Percentiles rank a stretch among this genome's conserved stretches.
Evolutionary conservation across 2,329 filamentous ascomycete genomes (phyloP).

Genomic region (Trichoderma sp.): DNA sequence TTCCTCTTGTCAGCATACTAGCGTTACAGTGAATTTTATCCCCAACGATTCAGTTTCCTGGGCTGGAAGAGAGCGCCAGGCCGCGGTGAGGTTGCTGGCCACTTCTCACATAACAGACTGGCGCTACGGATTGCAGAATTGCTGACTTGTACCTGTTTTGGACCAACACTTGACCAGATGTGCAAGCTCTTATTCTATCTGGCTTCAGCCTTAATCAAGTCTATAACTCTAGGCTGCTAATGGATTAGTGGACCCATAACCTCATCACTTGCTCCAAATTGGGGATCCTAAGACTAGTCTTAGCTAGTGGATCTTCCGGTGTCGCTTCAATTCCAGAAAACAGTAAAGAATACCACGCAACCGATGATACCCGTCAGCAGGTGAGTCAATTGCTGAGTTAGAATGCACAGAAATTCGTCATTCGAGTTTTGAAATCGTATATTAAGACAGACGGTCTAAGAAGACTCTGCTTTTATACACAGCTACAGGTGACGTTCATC

Average conservation of each 20-base stretch:
- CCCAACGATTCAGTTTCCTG: background rate
- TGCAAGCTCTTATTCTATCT: background rate
- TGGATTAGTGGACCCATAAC: background rate
- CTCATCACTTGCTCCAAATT: background rate
- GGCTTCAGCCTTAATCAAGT: background rate
- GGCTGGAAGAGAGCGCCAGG: background rate
- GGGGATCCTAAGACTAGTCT: background rate
- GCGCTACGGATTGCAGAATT: background rate
- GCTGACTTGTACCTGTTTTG: background rate
- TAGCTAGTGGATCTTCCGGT: background rate
- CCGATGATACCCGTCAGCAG: background rate
- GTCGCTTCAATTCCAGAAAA: background rate
- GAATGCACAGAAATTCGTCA: background rate
- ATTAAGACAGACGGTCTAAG: background rate
- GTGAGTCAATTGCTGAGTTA: background rate
- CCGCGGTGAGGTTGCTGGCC: background rate
- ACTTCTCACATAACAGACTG: background rate
- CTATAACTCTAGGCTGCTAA: background rate
- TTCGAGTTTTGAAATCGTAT: background rate
- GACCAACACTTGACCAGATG: background rate
- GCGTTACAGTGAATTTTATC: background rate
- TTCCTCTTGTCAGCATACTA: background rate
- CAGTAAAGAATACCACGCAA: background rate
- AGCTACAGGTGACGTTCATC: background rate
- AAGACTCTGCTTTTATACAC: background rate